Base-by-base conservation (phyloP, 805 yeast genomes). In the Pichia membranifaciens region DNA sequence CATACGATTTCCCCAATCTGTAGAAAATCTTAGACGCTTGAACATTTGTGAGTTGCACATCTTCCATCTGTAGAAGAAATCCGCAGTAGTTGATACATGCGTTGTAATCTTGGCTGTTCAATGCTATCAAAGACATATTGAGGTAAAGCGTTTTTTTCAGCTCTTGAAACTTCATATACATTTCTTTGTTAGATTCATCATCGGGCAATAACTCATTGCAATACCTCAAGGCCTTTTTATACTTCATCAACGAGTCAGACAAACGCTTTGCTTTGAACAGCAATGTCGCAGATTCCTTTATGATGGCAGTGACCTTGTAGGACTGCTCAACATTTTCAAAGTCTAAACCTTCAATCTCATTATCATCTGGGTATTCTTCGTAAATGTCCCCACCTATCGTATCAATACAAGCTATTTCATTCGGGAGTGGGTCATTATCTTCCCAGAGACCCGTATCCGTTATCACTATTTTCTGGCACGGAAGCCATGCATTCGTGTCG, bases 301-400 rank as follows among this genome's bases (percentile, higher is more conserved):
- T 84, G 15, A 63, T 76, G 9, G 52, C 54, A 0, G 81, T 62
- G 0, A 82, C 87, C 9, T 66, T 65, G 48, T 59, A 77, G 0
- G 83, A 81, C 20, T 70, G 67, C 44, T 68, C 72, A 1, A 59
- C 52, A 15, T 67, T 64, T n/a, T 57, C 59, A 7, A 80, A 70
- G 44, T 82, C 77, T 17, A 84, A 81, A 7, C 39, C 43, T 48
- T 76, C 81, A 42, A 82, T 77, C 3, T 59, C 67, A 54, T 84
- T 87, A 61, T 86, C 95, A 50, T 81, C 89, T 0, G 93, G 95
- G 54, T 72, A 78, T 61, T 85, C 93, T 63, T 85, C 93, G 56
- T 73, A 86, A 0, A 76, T 60, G 56, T 86, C 95, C 7, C 87
- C 87, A 1, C 84, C 88, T 7, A 80, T 68, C 0, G 66, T 58